Conservation (phyloP, 805 yeast species). For the Yamadazyma sp. region DNA sequence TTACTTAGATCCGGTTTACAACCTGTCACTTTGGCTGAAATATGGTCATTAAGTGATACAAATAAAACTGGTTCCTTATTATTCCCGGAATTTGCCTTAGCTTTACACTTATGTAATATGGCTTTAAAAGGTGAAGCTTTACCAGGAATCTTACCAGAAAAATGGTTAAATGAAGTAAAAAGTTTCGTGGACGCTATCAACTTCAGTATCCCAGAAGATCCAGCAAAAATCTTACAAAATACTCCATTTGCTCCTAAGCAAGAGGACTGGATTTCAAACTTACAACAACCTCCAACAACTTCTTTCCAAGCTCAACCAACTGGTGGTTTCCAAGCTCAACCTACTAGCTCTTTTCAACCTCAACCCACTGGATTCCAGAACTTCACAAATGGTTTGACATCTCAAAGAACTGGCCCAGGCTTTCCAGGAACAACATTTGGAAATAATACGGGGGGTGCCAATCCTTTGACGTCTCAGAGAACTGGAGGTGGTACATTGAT, state of each 20-base stretch:
- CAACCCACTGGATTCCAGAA: constrained; percentile 46
- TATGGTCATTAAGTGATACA: constrained; percentile 91
- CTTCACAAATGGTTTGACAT: constrained; percentile 16
- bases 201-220: constrained; percentile 67
- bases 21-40: constrained; percentile 73
- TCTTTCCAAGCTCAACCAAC: constrained; percentile 34
- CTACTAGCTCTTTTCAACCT: constrained; percentile 11
- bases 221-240: constrained; percentile 35
- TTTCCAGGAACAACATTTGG: constrained; percentile 11
- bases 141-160: constrained; percentile 69
- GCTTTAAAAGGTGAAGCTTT: constrained; percentile 75
- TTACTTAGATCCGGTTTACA: constrained; percentile 75
- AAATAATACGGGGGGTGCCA: constrained; percentile 12
- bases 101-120: constrained; percentile 80
- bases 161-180: constrained; percentile 76
- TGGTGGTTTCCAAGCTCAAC: no score
- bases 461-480: constrained; percentile 33
- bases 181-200: constrained; percentile 88
- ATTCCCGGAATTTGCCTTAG: constrained; percentile 92
- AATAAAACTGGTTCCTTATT: constrained; percentile 78
- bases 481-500: constrained; percentile 45
- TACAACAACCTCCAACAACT: constrained; percentile 23
- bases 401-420: constrained; percentile 40
- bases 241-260: constrained; percentile 39
- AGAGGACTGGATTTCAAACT: constrained; percentile 31